Evolutionary conservation across 345 rosid species (phyloP).

Genomic region (Hypericum androsaemum): DNA sequence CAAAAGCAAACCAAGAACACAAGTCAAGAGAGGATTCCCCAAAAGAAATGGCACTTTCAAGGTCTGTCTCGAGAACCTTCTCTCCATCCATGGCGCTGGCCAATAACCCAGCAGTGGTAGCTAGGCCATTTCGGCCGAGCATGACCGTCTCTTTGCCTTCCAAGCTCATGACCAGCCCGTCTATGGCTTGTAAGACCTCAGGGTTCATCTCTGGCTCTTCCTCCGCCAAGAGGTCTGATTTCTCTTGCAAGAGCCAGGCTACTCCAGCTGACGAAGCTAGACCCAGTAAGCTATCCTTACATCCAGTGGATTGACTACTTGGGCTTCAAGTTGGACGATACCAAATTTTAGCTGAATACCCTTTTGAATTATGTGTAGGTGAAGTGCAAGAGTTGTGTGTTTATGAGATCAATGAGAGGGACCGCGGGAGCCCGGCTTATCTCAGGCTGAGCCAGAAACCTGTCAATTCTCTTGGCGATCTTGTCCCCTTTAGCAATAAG

Average conservation of each 20-base stretch:
- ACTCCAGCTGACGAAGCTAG: conserved; percentile 18
- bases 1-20: neutral
- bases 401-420: conserved; percentile 86
- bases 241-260: conserved; percentile 42
- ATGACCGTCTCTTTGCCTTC: conserved; percentile 8
- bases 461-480: conserved; percentile 77
- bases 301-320: neutral
- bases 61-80: conserved; percentile 16
- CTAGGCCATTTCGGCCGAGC: neutral
- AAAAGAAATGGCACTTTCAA: conserved; percentile 29
- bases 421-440: conserved; percentile 73
- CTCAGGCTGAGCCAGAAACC: conserved; percentile 62
- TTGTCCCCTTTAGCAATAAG: conserved; percentile 82
- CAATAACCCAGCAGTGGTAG: conserved; percentile 8
- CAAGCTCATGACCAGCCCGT: conserved; percentile 12
- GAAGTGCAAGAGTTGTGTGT: conserved; percentile 57
- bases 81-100: conserved; percentile 13
- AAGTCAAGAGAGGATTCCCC: neutral
- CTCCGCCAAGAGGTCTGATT: conserved; percentile 18
- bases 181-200: conserved; percentile 1
- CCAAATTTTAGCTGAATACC: too few relatives aligned
- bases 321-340: too few relatives aligned
- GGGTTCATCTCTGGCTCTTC: neutral
- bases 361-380: conserved; percentile 16
- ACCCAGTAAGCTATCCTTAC: conserved; percentile 20